Evolutionary conservation across 169 alveolate genomes (phyloP), one percentile per base, ranked within the genome.

Genomic region (Babesia caballi): DNA sequence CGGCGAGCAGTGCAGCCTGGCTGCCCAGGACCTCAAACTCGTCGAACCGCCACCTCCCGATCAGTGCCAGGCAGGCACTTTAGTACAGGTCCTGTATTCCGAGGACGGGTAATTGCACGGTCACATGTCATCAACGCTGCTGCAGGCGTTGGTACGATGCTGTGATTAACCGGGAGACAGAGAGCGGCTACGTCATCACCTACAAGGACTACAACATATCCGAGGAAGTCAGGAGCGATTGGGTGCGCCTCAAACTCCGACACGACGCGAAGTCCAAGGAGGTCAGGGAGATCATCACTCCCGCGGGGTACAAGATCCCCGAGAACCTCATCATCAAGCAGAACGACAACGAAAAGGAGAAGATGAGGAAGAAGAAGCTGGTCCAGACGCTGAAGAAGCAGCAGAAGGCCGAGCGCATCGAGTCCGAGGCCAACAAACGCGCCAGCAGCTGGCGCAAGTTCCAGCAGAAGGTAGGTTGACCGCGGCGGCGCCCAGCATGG

Each of bases 291-390:
- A 83, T 87, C 19, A 60, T 83, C 8, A 87, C 92, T 33, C 92
- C 92, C 12, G 92, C 91, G 9, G 92, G 92, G 4, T 87, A 87
- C 67, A 68, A 68, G 33, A 83, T 87, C 23, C 92, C 92, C 8
- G 92, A 87, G 63, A 87, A 83, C 50, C 78, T 87, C 60, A 87
- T 87, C 44, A 67, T 87, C 36, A 87, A 87, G 50, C 81, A 87
- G 66, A 78, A 70, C 40, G 88, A 80, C 76, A 78, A 65, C 50
- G 88, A 83, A 51, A 87, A 83, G 87, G 89, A 80, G 61, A 83
- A 83, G 59, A 40, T 87, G 86, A 51, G 82, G 54, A 87, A 87
- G 84, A 87, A 72, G 68, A 87, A 87, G 66, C 70, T 83, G 52
- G 86, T 85, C 27, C 85, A 71, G 56, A 86, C 85, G 2, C 57